Percentiles rank a stretch among this genome's conserved stretches.
Conservation (phyloP, 1,284 basidiomycete genomes). For the Wallemia mellicola region DNA sequence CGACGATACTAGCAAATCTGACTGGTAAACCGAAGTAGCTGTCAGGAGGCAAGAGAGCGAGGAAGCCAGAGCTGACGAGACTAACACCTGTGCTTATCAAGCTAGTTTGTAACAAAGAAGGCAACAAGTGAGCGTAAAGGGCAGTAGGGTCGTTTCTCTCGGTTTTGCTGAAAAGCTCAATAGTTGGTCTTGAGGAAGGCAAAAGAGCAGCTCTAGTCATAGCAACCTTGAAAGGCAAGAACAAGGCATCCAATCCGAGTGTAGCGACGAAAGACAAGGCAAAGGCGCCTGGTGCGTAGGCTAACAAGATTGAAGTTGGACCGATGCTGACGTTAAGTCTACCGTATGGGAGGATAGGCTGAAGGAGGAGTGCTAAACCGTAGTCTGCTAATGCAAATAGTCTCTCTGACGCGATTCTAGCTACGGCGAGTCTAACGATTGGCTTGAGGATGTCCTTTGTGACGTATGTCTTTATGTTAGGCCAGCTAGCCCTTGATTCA, state of each 20-base stretch:
- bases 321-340: neutral
- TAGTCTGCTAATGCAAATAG: neutral
- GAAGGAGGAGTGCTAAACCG: neutral
- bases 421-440: neutral
- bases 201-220: neutral
- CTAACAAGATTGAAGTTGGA: neutral
- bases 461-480: neutral
- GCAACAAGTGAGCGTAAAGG: neutral
- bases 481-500: neutral
- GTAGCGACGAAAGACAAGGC: neutral
- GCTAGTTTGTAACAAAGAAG: neutral
- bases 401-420: neutral
- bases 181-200: neutral
- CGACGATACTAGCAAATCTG: neutral
- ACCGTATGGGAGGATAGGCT: neutral
- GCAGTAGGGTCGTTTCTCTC: neutral
- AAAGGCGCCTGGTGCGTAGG: neutral
- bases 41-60: neutral
- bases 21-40: neutral
- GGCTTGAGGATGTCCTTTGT: neutral
- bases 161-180: neutral
- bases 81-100: neutral
- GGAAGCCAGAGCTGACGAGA: neutral
- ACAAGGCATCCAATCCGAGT: neutral
- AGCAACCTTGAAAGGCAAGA: slow-evolving; percentile 1